These are phyloP conservation scores for Pythium utonaiense DNA, from an alignment of 352 stramenopile genomes.

Conservation along the genomic window DNA sequence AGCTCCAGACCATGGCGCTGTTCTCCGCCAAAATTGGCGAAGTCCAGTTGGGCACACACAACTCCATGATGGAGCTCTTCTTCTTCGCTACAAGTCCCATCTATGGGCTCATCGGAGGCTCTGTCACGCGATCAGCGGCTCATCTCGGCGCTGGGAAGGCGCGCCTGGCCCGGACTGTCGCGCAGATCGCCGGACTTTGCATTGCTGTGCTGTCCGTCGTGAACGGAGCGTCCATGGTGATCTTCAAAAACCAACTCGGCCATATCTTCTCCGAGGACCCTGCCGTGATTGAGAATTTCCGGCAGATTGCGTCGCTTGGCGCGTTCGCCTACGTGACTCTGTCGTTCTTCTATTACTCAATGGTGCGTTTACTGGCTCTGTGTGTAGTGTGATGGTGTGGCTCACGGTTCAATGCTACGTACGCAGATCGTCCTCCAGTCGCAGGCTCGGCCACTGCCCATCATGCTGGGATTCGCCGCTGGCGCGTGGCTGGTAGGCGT, in stretches of 20 bases:
- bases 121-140: constrained; percentile 59
- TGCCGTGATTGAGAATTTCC: constrained; percentile 58
- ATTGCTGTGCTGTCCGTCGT: constrained; percentile 39
- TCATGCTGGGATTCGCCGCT: constrained; percentile 51
- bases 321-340: constrained; percentile 66
- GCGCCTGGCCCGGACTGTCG: constrained; percentile 40
- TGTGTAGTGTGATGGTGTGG: not conserved
- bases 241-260: constrained; percentile 42
- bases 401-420: not conserved
- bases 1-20: constrained; percentile 76
- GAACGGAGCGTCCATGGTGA: constrained; percentile 47
- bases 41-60: constrained; percentile 72
- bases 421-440: constrained; percentile 65
- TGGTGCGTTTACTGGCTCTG: constrained; percentile 26
- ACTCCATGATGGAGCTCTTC: constrained; percentile 85
- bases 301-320: constrained; percentile 52
- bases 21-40: constrained; percentile 69
- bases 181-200: constrained; percentile 46
- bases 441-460: constrained; percentile 45
- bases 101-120: constrained; percentile 60
- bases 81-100: constrained; percentile 86
- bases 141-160: constrained; percentile 56
- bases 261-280: constrained; percentile 68
- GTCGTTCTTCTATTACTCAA: constrained; percentile 79
- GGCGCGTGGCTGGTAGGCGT: constrained; percentile 79